Base-by-base conservation (phyloP, 129 eudicot genomes). In the Helianthus tuberosus region DNA sequence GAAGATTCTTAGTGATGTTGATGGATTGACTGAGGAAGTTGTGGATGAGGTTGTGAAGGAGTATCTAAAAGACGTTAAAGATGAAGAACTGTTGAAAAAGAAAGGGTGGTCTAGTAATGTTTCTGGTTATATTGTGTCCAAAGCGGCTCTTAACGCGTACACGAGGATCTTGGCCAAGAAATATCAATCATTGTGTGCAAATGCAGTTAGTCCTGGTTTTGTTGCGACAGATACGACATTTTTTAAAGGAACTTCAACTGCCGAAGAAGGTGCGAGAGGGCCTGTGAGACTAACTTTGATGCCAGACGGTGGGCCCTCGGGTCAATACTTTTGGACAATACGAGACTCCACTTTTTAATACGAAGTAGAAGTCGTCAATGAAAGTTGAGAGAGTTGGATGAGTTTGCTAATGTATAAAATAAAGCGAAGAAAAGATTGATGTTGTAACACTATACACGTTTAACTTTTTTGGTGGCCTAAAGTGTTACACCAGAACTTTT, bases 191-290 rank as follows among this genome's bases (percentile, higher is more conserved):
- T 39, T 86, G 29, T 61, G 50, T 60, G 78, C 78, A 49, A 86
- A 86, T 35, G 82, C 73, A 1, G 83, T 84, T 39, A 71, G 81
- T 63, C 92, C 96, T 62, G 96, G 96, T 5, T 81, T 53, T 86
- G 91, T 89, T 1, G 86, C 80, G 36, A 86, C 96, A 3, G 91
- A 86, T 46, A 57, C 86, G 49, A 84, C 75, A 13, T 41, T 14
- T 17, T 70, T 77, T 46, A 74, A 61, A 27, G 91, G 96, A 46
- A 61, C 57, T 25, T 68, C 74, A n/a, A 77, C 86, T 3, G 83
- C 57, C 23, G 90, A 88, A 85, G 79, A 88, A 82, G 94, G 90
- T 15, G 94, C 86, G 6, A 65, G 58, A 74, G 79, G 85, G n/a
- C 79, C 77, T 2, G 85, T 84, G 61, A 79, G 58, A 41, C 69